These are phyloP conservation scores for Huntiella bhutanensis DNA, from an alignment of 2,329 filamentous ascomycete genomes.

Conservation along the genomic window DNA sequence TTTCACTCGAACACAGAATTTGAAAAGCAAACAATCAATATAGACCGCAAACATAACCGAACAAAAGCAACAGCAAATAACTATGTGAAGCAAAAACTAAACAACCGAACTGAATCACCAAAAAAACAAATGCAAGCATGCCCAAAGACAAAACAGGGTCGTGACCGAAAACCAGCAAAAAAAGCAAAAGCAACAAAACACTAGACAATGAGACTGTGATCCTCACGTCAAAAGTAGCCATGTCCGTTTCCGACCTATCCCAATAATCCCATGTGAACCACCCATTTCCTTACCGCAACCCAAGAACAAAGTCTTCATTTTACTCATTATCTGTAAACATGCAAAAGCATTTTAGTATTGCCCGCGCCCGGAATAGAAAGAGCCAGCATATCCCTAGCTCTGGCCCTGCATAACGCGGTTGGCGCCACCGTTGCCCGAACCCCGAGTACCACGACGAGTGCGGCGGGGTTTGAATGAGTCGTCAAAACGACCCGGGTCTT, in stretches of 20 bases:
- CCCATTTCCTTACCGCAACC: too few relatives aligned
- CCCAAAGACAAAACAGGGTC: not conserved
- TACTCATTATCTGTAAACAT: too few relatives aligned
- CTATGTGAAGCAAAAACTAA: not conserved
- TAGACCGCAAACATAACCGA: conserved; percentile 4
- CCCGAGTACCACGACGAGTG: not conserved
- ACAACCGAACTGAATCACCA: not conserved
- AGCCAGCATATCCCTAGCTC: conserved; percentile 9
- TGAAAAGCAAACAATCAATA: not conserved
- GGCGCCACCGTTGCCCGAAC: not conserved
- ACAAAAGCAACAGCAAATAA: not conserved
- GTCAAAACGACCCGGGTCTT: too few relatives aligned
- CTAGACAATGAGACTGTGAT: conserved; percentile 3
- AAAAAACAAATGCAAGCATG: not conserved
- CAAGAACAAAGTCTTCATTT: too few relatives aligned
- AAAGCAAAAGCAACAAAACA: conserved; percentile 1
- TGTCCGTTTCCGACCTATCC: too few relatives aligned
- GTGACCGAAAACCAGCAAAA: not conserved
- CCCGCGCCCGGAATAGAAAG: conserved; percentile 7
- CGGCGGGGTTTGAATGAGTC: not conserved
- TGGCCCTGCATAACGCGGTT: not conserved
- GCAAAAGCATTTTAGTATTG: conserved; percentile 3
- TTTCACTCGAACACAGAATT: not conserved
- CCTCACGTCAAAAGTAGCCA: not conserved
- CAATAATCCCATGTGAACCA: too few relatives aligned